A percentile compares a stretch with the other conserved stretches of the same genome.
phyloP scores from a whole-genome alignment of 2,329 filamentous ascomycete species.

The Tolypocladium tundrense region DNA sequence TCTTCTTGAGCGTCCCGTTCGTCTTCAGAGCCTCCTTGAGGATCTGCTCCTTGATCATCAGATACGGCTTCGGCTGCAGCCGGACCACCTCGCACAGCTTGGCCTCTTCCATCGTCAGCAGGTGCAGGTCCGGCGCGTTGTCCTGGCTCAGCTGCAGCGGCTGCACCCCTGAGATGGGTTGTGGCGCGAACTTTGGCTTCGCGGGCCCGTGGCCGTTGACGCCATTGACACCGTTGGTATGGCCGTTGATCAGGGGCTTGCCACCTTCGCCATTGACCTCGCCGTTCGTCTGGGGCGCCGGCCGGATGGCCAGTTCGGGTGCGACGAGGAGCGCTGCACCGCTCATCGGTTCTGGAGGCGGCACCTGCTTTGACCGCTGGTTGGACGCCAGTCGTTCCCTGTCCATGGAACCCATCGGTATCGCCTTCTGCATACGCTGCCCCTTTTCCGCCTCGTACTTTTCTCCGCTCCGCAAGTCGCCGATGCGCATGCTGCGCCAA shows the following conservation, averaged over 20 bases:
- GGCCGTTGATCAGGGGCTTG: slow-evolving; percentile 44
- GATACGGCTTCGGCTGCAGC: slow-evolving; percentile 86
- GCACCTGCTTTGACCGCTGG: slow-evolving; percentile 58
- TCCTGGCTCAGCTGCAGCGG: slow-evolving; percentile 64
- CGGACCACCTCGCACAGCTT: slow-evolving; percentile 79
- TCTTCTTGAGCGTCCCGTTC: slow-evolving; percentile 85
- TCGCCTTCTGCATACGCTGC: slow-evolving; percentile 56
- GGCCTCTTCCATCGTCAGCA: slow-evolving; percentile 73
- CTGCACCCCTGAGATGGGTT: slow-evolving; percentile 49
- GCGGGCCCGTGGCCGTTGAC: slow-evolving; percentile 22
- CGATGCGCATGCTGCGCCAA: slow-evolving; percentile 79
- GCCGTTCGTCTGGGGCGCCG: slow-evolving; percentile 22
- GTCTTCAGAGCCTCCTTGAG: slow-evolving; percentile 82
- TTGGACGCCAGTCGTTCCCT: slow-evolving; percentile 64
- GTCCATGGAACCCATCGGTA: slow-evolving; percentile 74
- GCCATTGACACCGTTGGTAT: slow-evolving; percentile 37
- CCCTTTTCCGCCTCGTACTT: slow-evolving; percentile 90
- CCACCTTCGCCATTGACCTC: slow-evolving; percentile 38
- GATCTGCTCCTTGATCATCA: slow-evolving; percentile 90
- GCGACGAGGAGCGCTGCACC: slow-evolving; percentile 69
- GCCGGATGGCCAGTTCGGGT: slow-evolving; percentile 62
- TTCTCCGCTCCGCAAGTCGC: slow-evolving; percentile 74
- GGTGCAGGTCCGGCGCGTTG: slow-evolving; percentile 70
- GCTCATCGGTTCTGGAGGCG: slow-evolving; percentile 58
- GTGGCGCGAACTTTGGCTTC: slow-evolving; percentile 42